Evolutionary conservation across 805 yeast species (phyloP).

Genomic region (Scheffersomyces amazonensis): DNA sequence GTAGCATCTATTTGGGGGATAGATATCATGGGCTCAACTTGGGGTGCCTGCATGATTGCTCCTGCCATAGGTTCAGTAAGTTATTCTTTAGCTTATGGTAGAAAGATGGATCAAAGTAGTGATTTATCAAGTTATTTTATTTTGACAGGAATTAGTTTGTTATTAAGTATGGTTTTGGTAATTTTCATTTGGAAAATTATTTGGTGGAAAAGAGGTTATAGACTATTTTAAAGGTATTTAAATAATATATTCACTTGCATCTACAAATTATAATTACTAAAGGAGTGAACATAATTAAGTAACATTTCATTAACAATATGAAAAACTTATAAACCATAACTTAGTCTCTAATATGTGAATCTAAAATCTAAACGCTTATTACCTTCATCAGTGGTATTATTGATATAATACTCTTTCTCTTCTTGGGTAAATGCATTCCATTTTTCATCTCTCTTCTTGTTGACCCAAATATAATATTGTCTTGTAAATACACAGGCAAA

Average conservation of each 20-base stretch:
- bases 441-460: conserved; percentile 37
- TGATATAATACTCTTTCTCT: conserved; percentile 47
- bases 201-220: conserved; percentile 29
- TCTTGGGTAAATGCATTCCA: conserved; percentile 53
- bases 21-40: conserved; percentile 84
- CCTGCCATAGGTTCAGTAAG: conserved; percentile 79
- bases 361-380: not conserved
- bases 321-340: no score
- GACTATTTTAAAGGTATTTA: conserved; percentile 15
- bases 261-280: no score
- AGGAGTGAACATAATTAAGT: no score
- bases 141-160: conserved; percentile 21
- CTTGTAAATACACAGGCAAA: conserved; percentile 26
- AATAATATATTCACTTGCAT: no score
- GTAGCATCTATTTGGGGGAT: conserved; percentile 85
- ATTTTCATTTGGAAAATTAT: conserved; percentile 24
- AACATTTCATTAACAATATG: no score
- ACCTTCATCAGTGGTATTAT: conserved; percentile 50
- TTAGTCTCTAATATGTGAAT: not conserved
- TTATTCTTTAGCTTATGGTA: conserved; percentile 70
- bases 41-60: conserved; percentile 87
- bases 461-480: conserved; percentile 39
- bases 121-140: conserved; percentile 27
- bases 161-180: conserved; percentile 21
- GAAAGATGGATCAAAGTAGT: conserved; percentile 46